A percentile compares a stretch with the other conserved stretches of the same genome.
Conservation (phyloP, 106 monocot species). For the Gastrodia elata region DNA sequence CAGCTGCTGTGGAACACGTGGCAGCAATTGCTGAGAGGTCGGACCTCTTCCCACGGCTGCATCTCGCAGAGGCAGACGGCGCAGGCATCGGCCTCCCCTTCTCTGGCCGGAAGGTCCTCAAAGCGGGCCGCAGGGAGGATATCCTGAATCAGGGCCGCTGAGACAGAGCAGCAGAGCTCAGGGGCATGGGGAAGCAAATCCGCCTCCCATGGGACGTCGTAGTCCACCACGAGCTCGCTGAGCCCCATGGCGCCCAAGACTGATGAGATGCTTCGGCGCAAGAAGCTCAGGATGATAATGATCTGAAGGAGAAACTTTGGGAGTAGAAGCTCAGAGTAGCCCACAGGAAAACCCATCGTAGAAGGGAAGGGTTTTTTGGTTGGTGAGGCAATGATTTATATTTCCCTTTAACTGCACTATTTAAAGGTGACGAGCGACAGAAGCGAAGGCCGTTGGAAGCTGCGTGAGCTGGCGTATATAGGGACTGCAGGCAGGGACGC, state of each 20-base stretch:
- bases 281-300: conserved; percentile 35
- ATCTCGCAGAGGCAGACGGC: conserved; percentile 42
- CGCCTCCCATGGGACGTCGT: conserved; percentile 5
- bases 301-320: conserved; percentile 42
- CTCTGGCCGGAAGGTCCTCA: conserved; percentile 1
- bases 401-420: not conserved
- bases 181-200: not conserved
- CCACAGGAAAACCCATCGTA: conserved; percentile 55
- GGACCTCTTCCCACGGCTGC: conserved; percentile 28
- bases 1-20: conserved; percentile 40
- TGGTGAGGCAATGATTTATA: not conserved
- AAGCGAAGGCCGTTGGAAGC: conserved; percentile 16
- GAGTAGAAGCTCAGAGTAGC: conserved; percentile 40
- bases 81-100: conserved; percentile 14
- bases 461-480: not conserved
- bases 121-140: conserved; percentile 13
- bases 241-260: conserved; percentile 28
- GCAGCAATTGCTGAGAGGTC: conserved; percentile 30
- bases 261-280: conserved; percentile 40
- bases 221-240: conserved; percentile 33
- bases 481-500: not conserved
- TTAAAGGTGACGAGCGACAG: not conserved
- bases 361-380: not conserved
- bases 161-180: conserved; percentile 2
- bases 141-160: conserved; percentile 30